A percentile compares a stretch with the other conserved stretches of the same genome.
These are phyloP conservation scores for Fusarium keratoplasticum DNA, from an alignment of 2,329 filamentous ascomycete genomes.

Conservation along the genomic window DNA sequence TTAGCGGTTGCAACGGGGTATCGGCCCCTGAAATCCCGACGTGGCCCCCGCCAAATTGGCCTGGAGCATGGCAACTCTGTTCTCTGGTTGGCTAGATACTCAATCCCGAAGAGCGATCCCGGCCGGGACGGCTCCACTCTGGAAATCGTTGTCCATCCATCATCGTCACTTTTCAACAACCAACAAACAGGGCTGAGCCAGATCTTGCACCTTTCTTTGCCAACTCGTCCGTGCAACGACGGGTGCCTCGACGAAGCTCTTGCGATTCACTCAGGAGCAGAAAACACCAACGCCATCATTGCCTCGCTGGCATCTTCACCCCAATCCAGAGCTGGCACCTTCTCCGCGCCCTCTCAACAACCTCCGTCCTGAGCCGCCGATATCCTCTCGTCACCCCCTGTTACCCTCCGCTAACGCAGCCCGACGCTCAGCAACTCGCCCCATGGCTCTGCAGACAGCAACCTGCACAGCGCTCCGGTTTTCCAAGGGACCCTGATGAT, in stretches of 20 bases:
- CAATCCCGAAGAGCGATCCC: conserved; percentile 23
- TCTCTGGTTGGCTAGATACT: conserved; percentile 26
- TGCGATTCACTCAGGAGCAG: background rate
- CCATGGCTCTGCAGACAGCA: conserved; percentile 44
- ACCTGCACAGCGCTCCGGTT: conserved; percentile 39
- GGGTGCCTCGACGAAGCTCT: background rate
- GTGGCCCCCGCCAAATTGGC: conserved; percentile 36
- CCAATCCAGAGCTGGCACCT: background rate
- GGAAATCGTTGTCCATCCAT: conserved; percentile 40
- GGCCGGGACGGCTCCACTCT: conserved; percentile 33
- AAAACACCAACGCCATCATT: background rate
- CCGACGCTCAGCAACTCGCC: conserved; percentile 31
- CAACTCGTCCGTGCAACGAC: conserved; percentile 10
- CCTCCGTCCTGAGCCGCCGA: conserved; percentile 10
- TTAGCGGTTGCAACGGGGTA: conserved; percentile 32
- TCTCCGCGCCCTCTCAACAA: background rate
- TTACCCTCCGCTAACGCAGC: conserved; percentile 13
- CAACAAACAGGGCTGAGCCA: conserved; percentile 31
- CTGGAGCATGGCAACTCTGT: conserved; percentile 17
- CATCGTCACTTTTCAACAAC: conserved; percentile 41
- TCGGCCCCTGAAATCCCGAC: conserved; percentile 39
- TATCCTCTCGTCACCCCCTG: conserved; percentile 23
- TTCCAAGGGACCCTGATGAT: conserved; percentile 42
- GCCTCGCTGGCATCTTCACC: background rate
- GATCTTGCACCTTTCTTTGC: conserved; percentile 22